phyloP scores from a whole-genome alignment of 192 early-diverging fungal species.

The Gigaspora rosea region DNA sequence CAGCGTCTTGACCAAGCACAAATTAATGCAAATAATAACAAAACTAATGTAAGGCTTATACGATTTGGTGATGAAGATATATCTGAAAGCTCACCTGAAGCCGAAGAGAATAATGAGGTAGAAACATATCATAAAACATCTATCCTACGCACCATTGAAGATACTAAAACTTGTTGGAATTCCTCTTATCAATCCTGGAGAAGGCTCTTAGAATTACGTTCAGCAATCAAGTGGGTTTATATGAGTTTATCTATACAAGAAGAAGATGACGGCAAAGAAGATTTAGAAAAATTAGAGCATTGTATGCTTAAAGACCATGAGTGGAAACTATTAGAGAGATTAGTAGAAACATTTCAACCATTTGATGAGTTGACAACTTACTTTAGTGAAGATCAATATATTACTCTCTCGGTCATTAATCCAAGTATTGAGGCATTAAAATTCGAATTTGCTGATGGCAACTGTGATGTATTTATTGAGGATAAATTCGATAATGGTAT shows the following conservation, averaged over 20 bases:
- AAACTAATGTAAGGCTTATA: neutral
- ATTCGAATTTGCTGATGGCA: slow-evolving; percentile 5
- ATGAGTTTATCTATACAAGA: neutral
- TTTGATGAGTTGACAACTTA: slow-evolving; percentile 14
- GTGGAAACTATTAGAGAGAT: neutral
- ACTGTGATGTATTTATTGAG: too few relatives aligned
- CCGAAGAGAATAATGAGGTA: neutral
- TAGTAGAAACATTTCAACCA: neutral
- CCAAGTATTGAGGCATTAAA: slow-evolving; percentile 17
- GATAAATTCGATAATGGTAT: too few relatives aligned
- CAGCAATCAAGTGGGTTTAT: neutral
- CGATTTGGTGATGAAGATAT: too few relatives aligned
- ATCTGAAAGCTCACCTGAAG: neutral
- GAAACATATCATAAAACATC: neutral
- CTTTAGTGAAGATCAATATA: slow-evolving; percentile 16
- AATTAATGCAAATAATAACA: neutral
- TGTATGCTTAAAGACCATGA: neutral
- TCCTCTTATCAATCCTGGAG: neutral
- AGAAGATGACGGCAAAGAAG: neutral
- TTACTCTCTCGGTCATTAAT: slow-evolving; percentile 15
- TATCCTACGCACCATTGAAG: neutral
- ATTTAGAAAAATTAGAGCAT: neutral
- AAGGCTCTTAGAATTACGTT: neutral
- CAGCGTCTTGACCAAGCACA: slow-evolving; percentile 4
- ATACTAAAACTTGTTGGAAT: slow-evolving; percentile 8